Evolutionary conservation across 768 basidiomycete species (phyloP), one percentile per base, ranked within the genome.

Genomic region (Cystobasidiopsis lactophilus): DNA sequence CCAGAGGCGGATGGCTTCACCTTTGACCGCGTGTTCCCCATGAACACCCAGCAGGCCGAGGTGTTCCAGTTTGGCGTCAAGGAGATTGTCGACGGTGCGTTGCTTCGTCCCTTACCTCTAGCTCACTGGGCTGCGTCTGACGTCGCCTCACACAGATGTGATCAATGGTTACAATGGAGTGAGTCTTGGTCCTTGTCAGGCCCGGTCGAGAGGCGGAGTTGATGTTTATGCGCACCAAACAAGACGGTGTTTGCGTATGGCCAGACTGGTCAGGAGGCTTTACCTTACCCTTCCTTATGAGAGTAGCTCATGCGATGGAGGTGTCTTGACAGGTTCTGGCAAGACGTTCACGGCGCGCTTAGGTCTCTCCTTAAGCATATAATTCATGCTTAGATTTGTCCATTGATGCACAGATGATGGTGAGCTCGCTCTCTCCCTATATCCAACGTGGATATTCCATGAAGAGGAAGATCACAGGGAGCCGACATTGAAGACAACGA

Each of bases 311-410:
- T 29, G 10, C 30, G 14, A 7, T 13, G 16, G 9, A 26, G 3
- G 16, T 47, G 30, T 7, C 16, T 7, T 35, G 23, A 55, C 82
- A 19, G 82, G 83, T 57, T 82, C 80, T 65, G 83, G 83, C 62
- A 86, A 85, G 72, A 84, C 82, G 3, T 91, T 88, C 67, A 89
- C 93, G 21, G 96, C 96, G 93, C 96, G 96, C 91, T n/a, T n/a
- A 93, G 79, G 58, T 55, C 72, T 52, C 21, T n/a, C n/a, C n/a
- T n/a, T n/a, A n/a, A n/a, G n/a, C n/a, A n/a, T n/a, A n/a, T n/a
- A n/a, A n/a, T n/a, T n/a, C n/a, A n/a, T n/a, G n/a, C n/a, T n/a
- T n/a, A 18, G 29, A 21, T 10, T n/a, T 18, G 5, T 31, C 24
- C 45, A 27, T 47, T 43, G 21, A 43, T 47, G 23, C 45, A 47